These are phyloP conservation scores for Schizothecium vesticola DNA, from an alignment of 495 filamentous ascomycete genomes.

Conservation along the genomic window DNA sequence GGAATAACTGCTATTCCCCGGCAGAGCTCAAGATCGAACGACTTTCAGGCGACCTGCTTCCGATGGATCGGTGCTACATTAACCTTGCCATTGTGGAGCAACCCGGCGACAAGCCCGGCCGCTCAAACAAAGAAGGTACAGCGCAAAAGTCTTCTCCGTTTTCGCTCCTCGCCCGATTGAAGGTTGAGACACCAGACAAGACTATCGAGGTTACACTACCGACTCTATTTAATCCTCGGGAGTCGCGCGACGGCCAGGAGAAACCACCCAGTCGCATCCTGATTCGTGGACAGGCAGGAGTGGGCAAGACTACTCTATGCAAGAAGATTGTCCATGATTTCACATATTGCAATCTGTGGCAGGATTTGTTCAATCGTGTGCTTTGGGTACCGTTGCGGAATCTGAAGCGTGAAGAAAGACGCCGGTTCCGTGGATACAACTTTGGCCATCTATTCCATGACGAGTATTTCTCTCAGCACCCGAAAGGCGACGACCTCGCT, in stretches of 20 bases:
- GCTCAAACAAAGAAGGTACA: slow-evolving; percentile 5
- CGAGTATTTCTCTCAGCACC: slow-evolving; percentile 32
- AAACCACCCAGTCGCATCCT: slow-evolving; percentile 30
- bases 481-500: no score
- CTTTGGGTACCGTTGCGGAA: slow-evolving; percentile 37
- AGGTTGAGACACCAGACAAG: slow-evolving; percentile 18
- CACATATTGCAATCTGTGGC: slow-evolving; percentile 20
- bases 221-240: slow-evolving; percentile 26
- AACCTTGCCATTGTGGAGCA: slow-evolving; percentile 28
- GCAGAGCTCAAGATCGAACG: slow-evolving; percentile 29
- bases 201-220: slow-evolving; percentile 20
- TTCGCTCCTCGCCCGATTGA: slow-evolving; percentile 25
- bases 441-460: slow-evolving; percentile 22
- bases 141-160: slow-evolving; percentile 20
- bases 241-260: slow-evolving; percentile 11
- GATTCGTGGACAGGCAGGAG: slow-evolving; percentile 39
- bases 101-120: neutral
- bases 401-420: slow-evolving; percentile 20
- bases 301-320: slow-evolving; percentile 44
- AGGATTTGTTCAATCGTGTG: slow-evolving; percentile 29
- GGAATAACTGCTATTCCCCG: slow-evolving; percentile 14
- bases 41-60: slow-evolving; percentile 28
- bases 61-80: slow-evolving; percentile 35
- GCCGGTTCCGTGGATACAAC: slow-evolving; percentile 10
- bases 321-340: slow-evolving; percentile 40